Evolutionary conservation across 2,329 filamentous ascomycete species (phyloP).

Genomic region (Talaromyces sp.): DNA sequence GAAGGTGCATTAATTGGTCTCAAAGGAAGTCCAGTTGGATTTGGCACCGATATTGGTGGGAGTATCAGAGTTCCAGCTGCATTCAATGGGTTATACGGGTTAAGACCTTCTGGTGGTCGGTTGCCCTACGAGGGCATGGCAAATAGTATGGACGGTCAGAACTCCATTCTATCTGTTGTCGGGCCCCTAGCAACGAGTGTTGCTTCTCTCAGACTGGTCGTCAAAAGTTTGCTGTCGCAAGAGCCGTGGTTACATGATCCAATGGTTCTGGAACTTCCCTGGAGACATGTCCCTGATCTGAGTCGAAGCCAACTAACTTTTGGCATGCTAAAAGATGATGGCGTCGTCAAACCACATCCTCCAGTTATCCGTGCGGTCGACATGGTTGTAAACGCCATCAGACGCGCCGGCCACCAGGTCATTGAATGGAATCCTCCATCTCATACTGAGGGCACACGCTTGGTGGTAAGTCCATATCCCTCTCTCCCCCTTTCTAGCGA

Average conservation of each 20-base stretch:
- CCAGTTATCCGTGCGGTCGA: slow-evolving; percentile 3
- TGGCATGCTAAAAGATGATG: slow-evolving; percentile 12
- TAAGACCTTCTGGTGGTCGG: slow-evolving; percentile 21
- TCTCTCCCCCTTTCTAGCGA: too few species aligned
- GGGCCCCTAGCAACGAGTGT: slow-evolving; percentile 27
- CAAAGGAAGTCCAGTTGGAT: slow-evolving; percentile 55
- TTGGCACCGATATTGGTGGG: slow-evolving; percentile 16
- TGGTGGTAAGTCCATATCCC: background rate
- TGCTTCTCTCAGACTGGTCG: slow-evolving; percentile 21
- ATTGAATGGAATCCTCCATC: slow-evolving; percentile 11
- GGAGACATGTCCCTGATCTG: slow-evolving; percentile 33
- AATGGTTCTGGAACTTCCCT: slow-evolving; percentile 50
- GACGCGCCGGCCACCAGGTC: slow-evolving; percentile 3
- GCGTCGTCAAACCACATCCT: slow-evolving; percentile 9
- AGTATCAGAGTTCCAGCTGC: slow-evolving; percentile 24
- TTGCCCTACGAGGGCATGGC: slow-evolving; percentile 19
- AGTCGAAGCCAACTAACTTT: slow-evolving; percentile 8
- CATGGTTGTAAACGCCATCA: slow-evolving; percentile 21
- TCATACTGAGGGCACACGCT: slow-evolving; percentile 27
- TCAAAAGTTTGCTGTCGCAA: slow-evolving; percentile 32
- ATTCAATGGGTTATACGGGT: slow-evolving; percentile 23
- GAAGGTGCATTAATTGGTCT: slow-evolving; percentile 60
- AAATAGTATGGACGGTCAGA: slow-evolving; percentile 30
- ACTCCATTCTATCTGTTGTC: slow-evolving; percentile 30
- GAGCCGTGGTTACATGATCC: slow-evolving; percentile 52